These are phyloP conservation scores for Juncus inflexus DNA, from an alignment of 176 grass and related monocot species.

Conservation along the genomic window DNA sequence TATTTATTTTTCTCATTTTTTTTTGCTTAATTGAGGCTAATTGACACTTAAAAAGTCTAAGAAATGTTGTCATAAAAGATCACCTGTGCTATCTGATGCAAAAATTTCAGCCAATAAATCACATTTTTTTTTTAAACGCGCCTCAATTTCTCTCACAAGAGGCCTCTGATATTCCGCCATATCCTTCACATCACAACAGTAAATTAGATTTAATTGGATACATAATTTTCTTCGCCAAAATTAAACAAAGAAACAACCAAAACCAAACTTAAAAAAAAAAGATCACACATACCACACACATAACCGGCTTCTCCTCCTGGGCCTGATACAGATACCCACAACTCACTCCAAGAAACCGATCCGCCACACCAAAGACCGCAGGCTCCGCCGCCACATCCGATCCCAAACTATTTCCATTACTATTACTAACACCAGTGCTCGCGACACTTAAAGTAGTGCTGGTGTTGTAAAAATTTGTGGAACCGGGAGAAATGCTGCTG, in stretches of 20 bases:
- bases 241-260: slow-evolving; percentile 1
- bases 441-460: slow-evolving; percentile 42
- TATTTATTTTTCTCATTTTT: too few relatives aligned
- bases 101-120: slow-evolving; percentile 84
- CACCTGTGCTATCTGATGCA: slow-evolving; percentile 78
- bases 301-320: slow-evolving; percentile 61
- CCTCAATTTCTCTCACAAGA: slow-evolving; percentile 77
- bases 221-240: not conserved
- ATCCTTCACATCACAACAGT: slow-evolving; percentile 44
- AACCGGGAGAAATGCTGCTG: slow-evolving; percentile 58
- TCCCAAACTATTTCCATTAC: slow-evolving; percentile 17
- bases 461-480: slow-evolving; percentile 57
- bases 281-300: slow-evolving; percentile 53
- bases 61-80: slow-evolving; percentile 24
- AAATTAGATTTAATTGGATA: too few relatives aligned
- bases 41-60: not conserved
- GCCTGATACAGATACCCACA: slow-evolving; percentile 78
- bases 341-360: slow-evolving; percentile 88
- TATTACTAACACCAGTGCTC: slow-evolving; percentile 23
- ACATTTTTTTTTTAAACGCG: slow-evolving; percentile 86
- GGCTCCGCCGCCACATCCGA: slow-evolving; percentile 48
- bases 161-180: slow-evolving; percentile 75
- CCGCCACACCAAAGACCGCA: slow-evolving; percentile 65
- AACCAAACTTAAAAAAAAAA: not conserved
- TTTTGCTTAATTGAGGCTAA: not conserved